Evolutionary conservation across 2,329 filamentous ascomycete genomes (phyloP).

Genomic region (Podosphaera xanthii): DNA sequence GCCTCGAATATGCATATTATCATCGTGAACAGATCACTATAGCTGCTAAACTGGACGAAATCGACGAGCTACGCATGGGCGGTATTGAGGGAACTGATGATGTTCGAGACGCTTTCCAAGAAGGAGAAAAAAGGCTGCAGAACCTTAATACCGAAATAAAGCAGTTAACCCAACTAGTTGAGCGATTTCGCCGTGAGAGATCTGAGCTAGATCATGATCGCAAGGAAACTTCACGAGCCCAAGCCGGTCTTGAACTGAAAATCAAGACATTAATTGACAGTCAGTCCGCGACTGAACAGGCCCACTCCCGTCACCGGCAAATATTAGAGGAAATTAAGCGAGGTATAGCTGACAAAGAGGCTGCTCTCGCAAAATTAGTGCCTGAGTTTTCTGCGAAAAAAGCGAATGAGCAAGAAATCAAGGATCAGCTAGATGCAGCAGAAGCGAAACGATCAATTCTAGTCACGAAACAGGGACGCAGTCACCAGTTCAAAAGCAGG

Average conservation of each 20-base stretch:
- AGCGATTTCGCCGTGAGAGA: slow-evolving; percentile 66
- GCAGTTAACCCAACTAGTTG: slow-evolving; percentile 58
- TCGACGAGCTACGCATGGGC: slow-evolving; percentile 61
- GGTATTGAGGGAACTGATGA: slow-evolving; percentile 70
- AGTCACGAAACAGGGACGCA: slow-evolving; percentile 78
- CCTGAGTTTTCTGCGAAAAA: slow-evolving; percentile 57
- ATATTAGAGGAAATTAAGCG: slow-evolving; percentile 50
- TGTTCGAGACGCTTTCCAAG: slow-evolving; percentile 51
- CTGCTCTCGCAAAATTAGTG: slow-evolving; percentile 49
- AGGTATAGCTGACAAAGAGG: slow-evolving; percentile 55
- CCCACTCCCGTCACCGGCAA: slow-evolving; percentile 44
- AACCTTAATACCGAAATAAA: slow-evolving; percentile 59
- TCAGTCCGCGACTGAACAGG: slow-evolving; percentile 53
- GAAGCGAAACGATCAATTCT: slow-evolving; percentile 57
- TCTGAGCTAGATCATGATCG: slow-evolving; percentile 76
- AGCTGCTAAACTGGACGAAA: slow-evolving; percentile 51
- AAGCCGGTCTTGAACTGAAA: slow-evolving; percentile 70
- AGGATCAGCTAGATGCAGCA: slow-evolving; percentile 49
- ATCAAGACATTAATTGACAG: slow-evolving; percentile 66
- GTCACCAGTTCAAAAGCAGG: slow-evolving; percentile 71
- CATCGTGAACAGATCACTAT: slow-evolving; percentile 70
- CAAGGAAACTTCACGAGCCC: slow-evolving; percentile 53
- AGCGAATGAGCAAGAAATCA: slow-evolving; percentile 46
- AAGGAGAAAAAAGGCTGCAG: slow-evolving; percentile 58
- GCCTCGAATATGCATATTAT: slow-evolving; percentile 85